Percentiles rank a stretch among this genome's conserved stretches.
These are phyloP conservation scores for Emmonsiellopsis sp. DNA, from an alignment of 2,329 filamentous ascomycete genomes.

Conservation along the genomic window DNA sequence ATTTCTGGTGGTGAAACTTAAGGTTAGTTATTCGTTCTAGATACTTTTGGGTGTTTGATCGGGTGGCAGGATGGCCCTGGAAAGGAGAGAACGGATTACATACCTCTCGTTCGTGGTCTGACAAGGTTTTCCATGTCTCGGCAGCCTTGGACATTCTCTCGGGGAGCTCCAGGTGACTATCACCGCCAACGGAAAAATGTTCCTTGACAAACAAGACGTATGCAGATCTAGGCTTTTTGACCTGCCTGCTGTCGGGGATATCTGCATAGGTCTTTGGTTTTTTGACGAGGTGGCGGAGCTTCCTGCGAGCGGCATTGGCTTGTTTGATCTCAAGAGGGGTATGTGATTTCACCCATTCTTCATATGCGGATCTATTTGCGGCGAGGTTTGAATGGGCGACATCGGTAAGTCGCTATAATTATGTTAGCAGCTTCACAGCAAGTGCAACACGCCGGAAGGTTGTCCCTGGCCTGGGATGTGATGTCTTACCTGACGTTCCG, in stretches of 20 bases:
- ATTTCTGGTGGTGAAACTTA: constrained; percentile 11
- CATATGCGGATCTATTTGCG: constrained; percentile 35
- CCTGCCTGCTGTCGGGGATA: constrained; percentile 46
- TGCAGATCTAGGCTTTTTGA: constrained; percentile 33
- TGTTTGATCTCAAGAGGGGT: constrained; percentile 47
- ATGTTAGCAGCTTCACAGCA: background rate
- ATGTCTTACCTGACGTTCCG: constrained; percentile 27
- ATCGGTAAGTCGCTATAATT: constrained; percentile 43
- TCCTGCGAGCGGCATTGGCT: constrained; percentile 49
- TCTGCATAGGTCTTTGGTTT: constrained; percentile 11
- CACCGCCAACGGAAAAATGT: no score
- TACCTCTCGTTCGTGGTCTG: constrained; percentile 23
- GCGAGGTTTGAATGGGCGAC: constrained; percentile 38
- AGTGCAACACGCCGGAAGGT: background rate
- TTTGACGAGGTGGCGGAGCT: constrained; percentile 18
- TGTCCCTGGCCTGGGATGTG: background rate
- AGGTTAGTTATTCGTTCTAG: background rate
- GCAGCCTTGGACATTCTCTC: constrained; percentile 18
- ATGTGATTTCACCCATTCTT: constrained; percentile 46
- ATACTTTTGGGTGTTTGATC: background rate
- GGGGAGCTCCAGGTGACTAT: constrained; percentile 18
- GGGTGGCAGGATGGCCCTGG: background rate
- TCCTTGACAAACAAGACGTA: constrained; percentile 39
- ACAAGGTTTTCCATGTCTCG: constrained; percentile 22
- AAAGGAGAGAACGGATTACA: background rate